phyloP scores from a whole-genome alignment of 176 grass and related monocot species.

The Stipa capillata region DNA sequence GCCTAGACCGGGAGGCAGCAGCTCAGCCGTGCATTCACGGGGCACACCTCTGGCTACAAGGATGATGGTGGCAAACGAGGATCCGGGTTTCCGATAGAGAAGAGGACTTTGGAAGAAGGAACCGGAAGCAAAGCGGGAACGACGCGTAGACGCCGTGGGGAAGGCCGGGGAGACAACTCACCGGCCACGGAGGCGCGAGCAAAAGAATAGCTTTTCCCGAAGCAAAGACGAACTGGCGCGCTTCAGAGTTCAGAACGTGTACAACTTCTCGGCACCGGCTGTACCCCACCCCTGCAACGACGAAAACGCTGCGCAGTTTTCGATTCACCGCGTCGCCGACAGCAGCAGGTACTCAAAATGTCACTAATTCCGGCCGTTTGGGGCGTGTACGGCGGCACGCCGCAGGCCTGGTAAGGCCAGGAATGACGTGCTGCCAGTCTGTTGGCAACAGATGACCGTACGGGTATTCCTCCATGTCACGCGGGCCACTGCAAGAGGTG shows the following conservation, averaged over 20 bases:
- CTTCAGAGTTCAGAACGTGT: not conserved
- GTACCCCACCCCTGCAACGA: no score
- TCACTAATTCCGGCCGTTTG: not conserved
- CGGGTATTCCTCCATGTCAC: not conserved
- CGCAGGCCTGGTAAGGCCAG: not conserved
- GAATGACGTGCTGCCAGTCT: not conserved
- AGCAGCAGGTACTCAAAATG: not conserved
- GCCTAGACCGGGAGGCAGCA: no score
- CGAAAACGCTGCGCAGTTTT: not conserved
- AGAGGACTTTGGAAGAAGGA: constrained; percentile 36
- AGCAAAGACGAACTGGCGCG: not conserved
- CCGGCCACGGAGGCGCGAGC: constrained; percentile 14
- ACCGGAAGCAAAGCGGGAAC: not conserved
- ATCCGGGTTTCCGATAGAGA: not conserved
- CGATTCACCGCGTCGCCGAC: not conserved
- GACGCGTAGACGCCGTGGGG: constrained; percentile 38
- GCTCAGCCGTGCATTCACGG: not conserved
- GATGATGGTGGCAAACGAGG: not conserved
- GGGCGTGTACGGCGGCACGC: not conserved
- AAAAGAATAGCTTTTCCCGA: not conserved
- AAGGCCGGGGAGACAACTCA: constrained; percentile 16
- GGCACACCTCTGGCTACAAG: not conserved
- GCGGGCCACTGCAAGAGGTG: no score
- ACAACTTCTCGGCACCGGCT: not conserved
- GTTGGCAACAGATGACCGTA: not conserved